Percentiles rank a stretch among this genome's conserved stretches.
Conservation (phyloP, 192 early-diverging fungal species). For the Cetraspora pellucida region DNA sequence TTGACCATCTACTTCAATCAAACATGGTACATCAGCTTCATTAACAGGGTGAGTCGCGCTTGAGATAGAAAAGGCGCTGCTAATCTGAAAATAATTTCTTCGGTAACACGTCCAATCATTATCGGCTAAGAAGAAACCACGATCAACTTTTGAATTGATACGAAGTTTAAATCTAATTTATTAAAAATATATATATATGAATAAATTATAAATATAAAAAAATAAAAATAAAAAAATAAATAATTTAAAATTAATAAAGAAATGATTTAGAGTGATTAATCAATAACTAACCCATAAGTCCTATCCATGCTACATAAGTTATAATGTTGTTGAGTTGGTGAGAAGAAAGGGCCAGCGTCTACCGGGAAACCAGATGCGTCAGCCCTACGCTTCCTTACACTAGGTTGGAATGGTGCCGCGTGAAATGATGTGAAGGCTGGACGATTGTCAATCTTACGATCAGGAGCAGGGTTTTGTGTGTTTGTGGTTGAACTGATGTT, state of each 20-base stretch:
- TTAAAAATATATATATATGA: neutral
- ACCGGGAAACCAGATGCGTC: constrained; percentile 37
- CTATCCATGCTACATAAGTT: constrained; percentile 69
- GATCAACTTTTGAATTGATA: constrained; percentile 82
- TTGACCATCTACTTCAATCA: constrained; percentile 61
- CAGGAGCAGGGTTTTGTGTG: neutral
- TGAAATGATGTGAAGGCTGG: constrained; percentile 30
- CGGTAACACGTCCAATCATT: constrained; percentile 95
- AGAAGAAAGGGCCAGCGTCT: constrained; percentile 71
- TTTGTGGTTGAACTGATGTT: neutral
- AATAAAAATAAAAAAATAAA: neutral
- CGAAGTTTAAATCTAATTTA: constrained; percentile 52
- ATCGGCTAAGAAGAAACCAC: constrained; percentile 89
- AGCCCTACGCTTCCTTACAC: constrained; percentile 19
- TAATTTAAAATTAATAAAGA: neutral
- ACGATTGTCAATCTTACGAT: constrained; percentile 30
- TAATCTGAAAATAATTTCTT: constrained; percentile 92
- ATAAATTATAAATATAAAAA: neutral
- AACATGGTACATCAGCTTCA: constrained; percentile 61
- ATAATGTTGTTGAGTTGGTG: constrained; percentile 62
- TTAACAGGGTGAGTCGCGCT: constrained; percentile 40
- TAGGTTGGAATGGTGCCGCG: constrained; percentile 13
- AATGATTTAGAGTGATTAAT: neutral
- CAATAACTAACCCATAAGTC: constrained; percentile 46
- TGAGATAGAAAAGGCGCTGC: constrained; percentile 62